These are phyloP conservation scores for Alternaria triticina DNA, from an alignment of 2,329 filamentous ascomycete genomes.

Conservation along the genomic window DNA sequence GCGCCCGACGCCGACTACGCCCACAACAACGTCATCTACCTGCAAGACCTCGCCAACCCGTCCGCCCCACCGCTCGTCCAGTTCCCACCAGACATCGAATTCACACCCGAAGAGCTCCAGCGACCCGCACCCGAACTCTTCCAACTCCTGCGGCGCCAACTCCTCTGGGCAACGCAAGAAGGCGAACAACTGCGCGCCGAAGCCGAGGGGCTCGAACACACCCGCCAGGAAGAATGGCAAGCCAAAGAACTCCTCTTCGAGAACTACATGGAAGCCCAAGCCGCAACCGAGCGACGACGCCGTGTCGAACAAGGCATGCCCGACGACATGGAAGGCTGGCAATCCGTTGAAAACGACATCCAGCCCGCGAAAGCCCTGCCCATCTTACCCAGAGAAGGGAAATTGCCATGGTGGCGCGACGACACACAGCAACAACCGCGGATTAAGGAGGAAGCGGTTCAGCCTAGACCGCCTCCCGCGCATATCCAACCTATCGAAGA, in stretches of 20 bases:
- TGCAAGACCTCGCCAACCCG: conserved; percentile 65
- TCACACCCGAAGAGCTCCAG: conserved; percentile 68
- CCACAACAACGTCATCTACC: conserved; percentile 65
- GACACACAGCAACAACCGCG: conserved; percentile 22
- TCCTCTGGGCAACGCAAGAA: conserved; percentile 75
- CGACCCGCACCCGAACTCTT: conserved; percentile 72
- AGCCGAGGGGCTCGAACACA: conserved; percentile 69
- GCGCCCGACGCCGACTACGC: conserved; percentile 49
- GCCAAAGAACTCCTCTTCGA: conserved; percentile 81
- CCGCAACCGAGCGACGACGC: conserved; percentile 50
- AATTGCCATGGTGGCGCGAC: conserved; percentile 46
- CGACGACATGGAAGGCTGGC: conserved; percentile 36
- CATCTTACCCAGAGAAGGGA: conserved; percentile 30
- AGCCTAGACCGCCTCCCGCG: conserved; percentile 5
- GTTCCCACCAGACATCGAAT: conserved; percentile 64
- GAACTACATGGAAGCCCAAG: conserved; percentile 74
- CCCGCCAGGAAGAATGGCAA: conserved; percentile 75
- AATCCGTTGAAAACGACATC: conserved; percentile 48
- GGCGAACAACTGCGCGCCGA: conserved; percentile 68
- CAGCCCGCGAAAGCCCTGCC: conserved; percentile 39
- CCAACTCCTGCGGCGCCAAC: conserved; percentile 66
- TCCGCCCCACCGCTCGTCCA: conserved; percentile 61
- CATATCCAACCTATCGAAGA: conserved; percentile 14
- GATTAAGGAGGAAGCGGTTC: conserved; percentile 1
- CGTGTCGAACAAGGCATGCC: conserved; percentile 43